Conservation (phyloP, 306 rosid species). For the Hippophae rhamnoides region DNA sequence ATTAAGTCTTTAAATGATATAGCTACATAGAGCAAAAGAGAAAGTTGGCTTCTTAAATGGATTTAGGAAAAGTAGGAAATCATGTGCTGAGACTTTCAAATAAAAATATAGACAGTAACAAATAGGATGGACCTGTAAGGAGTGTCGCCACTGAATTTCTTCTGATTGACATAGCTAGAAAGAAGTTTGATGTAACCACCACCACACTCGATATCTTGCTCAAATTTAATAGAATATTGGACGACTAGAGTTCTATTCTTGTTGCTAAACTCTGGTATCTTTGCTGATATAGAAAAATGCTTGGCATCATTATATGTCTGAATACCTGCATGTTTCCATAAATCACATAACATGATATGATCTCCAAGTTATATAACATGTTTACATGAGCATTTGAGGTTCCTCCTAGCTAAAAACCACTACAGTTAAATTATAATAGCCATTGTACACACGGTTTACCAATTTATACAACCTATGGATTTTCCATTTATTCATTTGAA, state of each 20-base stretch:
- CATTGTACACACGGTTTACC: neutral
- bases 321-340: slow-evolving; percentile 41
- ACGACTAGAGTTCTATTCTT: slow-evolving; percentile 59
- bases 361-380: neutral
- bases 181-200: slow-evolving; percentile 84
- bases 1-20: neutral
- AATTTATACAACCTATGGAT: neutral
- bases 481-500: too few species aligned
- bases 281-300: slow-evolving; percentile 79
- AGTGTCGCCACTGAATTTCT: slow-evolving; percentile 76
- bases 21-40: neutral
- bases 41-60: neutral
- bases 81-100: neutral
- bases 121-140: slow-evolving; percentile 55
- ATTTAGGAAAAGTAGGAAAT: neutral
- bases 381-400: neutral
- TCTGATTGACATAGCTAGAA: slow-evolving; percentile 81
- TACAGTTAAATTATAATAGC: neutral
- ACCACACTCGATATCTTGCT: slow-evolving; percentile 84
- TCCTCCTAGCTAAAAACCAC: neutral
- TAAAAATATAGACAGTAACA: neutral
- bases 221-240: slow-evolving; percentile 74
- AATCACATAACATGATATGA: slow-evolving; percentile 4
- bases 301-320: slow-evolving; percentile 79
- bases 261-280: slow-evolving; percentile 63